Percentiles rank a stretch among this genome's conserved stretches.
These are phyloP conservation scores for Neurospora sublineolata DNA, from an alignment of 495 filamentous ascomycete species.

Conservation along the genomic window DNA sequence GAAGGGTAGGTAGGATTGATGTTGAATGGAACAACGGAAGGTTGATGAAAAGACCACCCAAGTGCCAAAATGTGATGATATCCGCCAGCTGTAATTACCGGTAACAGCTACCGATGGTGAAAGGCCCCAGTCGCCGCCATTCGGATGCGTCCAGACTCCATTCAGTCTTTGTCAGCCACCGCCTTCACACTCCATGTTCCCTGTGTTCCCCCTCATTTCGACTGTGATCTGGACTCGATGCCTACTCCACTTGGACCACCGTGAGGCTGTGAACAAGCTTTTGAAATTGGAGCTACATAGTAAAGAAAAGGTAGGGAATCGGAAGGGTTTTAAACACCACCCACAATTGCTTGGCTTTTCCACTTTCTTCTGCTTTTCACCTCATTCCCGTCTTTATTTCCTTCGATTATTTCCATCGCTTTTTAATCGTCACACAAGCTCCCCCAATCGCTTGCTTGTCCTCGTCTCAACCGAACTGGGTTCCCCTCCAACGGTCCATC, in stretches of 20 bases:
- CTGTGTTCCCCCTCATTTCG: background rate
- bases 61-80: background rate
- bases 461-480: background rate
- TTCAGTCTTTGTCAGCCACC: background rate
- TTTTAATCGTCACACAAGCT: background rate
- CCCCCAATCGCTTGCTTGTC: background rate
- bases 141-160: background rate
- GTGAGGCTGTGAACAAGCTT: background rate
- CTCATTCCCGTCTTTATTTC: slow-evolving; percentile 3
- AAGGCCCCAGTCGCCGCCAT: background rate
- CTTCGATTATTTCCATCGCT: background rate
- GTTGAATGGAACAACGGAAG: background rate
- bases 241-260: background rate
- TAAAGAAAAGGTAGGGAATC: background rate
- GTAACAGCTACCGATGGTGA: background rate
- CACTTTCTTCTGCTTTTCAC: background rate
- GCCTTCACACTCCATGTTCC: background rate
- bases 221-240: background rate
- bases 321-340: background rate
- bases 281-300: background rate
- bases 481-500: background rate
- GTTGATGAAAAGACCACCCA: background rate
- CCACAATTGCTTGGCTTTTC: background rate
- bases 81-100: background rate
- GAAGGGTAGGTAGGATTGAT: background rate